Percentiles rank a stretch among this genome's conserved stretches.
phyloP scores from a whole-genome alignment of 805 yeast species.

The Metschnikowia proteae region DNA sequence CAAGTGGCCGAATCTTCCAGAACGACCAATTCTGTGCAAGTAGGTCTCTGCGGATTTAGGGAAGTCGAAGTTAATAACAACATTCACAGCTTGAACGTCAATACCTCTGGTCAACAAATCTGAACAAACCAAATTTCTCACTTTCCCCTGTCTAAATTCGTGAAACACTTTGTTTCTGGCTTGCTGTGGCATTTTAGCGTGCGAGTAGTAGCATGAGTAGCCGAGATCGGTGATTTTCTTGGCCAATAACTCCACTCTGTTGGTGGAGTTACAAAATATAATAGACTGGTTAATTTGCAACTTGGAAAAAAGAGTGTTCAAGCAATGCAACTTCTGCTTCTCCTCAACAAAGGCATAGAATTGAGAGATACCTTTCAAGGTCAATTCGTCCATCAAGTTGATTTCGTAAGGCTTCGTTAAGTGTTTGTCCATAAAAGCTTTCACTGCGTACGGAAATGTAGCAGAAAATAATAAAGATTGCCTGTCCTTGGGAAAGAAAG shows the following conservation, averaged over 20 bases:
- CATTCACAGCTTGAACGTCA: constrained; percentile 98
- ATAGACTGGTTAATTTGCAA: constrained; percentile 94
- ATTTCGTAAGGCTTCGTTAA: constrained; percentile 90
- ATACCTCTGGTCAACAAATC: constrained; percentile 98
- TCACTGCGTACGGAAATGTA: constrained; percentile 92
- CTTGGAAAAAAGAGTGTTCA: constrained; percentile 90
- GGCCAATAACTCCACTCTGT: constrained; percentile 92
- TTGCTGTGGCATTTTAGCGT: constrained; percentile 95
- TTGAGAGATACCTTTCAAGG: constrained; percentile 93
- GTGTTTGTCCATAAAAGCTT: constrained; percentile 87
- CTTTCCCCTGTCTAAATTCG: constrained; percentile 97
- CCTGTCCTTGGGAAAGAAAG: constrained; percentile 62
- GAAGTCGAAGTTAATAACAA: constrained; percentile 96
- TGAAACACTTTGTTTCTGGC: constrained; percentile 98
- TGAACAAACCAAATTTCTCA: constrained; percentile 94
- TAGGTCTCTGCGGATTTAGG: constrained; percentile 98
- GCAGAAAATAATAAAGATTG: constrained; percentile 92
- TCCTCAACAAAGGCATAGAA: constrained; percentile 98
- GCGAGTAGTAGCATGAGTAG: constrained; percentile 93
- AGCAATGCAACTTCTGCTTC: constrained; percentile 90
- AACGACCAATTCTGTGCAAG: constrained; percentile 97
- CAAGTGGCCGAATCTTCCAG: constrained; percentile 97
- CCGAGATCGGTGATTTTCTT: constrained; percentile 95
- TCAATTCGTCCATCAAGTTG: constrained; percentile 95
- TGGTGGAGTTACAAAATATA: constrained; percentile 95